Evolutionary conservation across 441 rosid genomes (phyloP).

Genomic region (California macrophylla): DNA sequence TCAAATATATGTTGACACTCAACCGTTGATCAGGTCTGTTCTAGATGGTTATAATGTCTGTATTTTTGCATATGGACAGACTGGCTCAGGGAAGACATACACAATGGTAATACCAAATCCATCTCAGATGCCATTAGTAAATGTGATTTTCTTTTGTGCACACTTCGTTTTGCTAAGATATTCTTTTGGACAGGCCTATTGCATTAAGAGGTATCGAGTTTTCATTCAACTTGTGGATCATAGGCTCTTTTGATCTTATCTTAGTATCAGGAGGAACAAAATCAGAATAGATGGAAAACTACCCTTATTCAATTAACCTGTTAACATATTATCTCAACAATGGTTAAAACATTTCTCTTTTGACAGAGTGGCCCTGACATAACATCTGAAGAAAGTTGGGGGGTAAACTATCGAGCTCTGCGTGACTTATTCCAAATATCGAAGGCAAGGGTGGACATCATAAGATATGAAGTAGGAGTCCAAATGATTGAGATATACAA

Average conservation of each 20-base stretch:
- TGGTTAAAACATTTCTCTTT: conserved; percentile 1
- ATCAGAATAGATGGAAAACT: not conserved
- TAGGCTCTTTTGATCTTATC: not conserved
- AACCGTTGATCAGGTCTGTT: conserved; percentile 34
- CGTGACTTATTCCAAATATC: conserved; percentile 40
- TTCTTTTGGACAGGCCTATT: not conserved
- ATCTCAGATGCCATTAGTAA: conserved; percentile 24
- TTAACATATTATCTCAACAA: not conserved
- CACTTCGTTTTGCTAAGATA: not conserved
- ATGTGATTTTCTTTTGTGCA: conserved; percentile 10
- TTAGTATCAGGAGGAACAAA: not conserved
- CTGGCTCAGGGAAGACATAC: conserved; percentile 95
- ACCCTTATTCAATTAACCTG: not conserved
- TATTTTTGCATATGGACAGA: conserved; percentile 95
- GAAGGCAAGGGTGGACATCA: conserved; percentile 34
- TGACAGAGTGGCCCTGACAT: conserved; percentile 71
- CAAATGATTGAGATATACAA: conserved; percentile 90
- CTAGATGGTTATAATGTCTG: conserved; percentile 98
- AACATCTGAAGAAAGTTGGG: conserved; percentile 68
- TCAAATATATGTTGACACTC: conserved; percentile 78
- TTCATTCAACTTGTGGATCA: not conserved
- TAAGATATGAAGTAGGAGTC: conserved; percentile 44
- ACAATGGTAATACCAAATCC: conserved; percentile 43
- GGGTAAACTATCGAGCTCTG: conserved; percentile 23
- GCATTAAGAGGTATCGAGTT: too few species aligned